Conservation (phyloP, 2,329 filamentous ascomycete genomes). For the Epicoccum sorghinum region DNA sequence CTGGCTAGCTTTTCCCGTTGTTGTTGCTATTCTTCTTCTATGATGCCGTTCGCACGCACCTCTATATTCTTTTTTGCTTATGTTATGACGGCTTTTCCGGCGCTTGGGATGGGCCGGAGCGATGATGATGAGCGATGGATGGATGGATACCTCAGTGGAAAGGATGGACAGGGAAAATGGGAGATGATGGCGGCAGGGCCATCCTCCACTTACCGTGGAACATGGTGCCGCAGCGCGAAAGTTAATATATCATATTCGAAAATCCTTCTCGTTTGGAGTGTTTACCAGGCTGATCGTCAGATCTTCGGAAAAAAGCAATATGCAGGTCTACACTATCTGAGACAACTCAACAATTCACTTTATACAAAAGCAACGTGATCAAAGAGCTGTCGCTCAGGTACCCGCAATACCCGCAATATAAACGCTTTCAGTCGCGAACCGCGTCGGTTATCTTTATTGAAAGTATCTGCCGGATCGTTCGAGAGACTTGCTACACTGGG, state of each 20-base stretch:
- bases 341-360: too few relatives aligned
- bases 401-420: too few relatives aligned
- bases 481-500: neutral
- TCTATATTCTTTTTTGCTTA: conserved; percentile 4
- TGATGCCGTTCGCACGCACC: too few relatives aligned
- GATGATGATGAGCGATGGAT: conserved; percentile 6
- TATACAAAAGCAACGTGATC: too few relatives aligned
- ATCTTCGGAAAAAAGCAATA: neutral
- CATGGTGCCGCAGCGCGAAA: neutral
- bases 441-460: too few relatives aligned
- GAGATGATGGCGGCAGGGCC: neutral
- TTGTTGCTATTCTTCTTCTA: too few relatives aligned
- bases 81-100: neutral
- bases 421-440: too few relatives aligned
- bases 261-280: neutral
- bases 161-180: neutral
- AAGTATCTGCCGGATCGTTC: neutral
- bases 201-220: too few relatives aligned
- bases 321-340: neutral
- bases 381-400: too few relatives aligned
- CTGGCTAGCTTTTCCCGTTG: conserved; percentile 3
- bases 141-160: conserved; percentile 16
- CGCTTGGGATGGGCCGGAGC: neutral
- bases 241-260: conserved; percentile 11
- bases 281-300: too few relatives aligned